Base-by-base conservation (phyloP, 257 asterid species). In the Solanum ahanhuiri region DNA sequence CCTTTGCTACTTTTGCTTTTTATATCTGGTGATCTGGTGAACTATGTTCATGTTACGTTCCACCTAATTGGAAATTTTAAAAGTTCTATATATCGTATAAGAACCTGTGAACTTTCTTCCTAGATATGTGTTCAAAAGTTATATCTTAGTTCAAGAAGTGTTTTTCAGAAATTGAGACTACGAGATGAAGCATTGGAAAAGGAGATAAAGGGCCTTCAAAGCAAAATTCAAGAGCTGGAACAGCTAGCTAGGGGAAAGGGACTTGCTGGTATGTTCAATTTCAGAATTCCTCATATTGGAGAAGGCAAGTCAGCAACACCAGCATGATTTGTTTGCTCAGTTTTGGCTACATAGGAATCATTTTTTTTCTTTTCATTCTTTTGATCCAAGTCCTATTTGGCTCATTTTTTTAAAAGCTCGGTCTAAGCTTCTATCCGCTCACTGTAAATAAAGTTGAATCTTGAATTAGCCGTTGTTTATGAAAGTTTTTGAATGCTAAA, bases 241-340 rank as follows among this genome's bases (percentile, higher is more conserved):
- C 88, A 86, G 83, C 89, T 89, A 28, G 94, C 92, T 34, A 89
- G 86, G 87, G 90, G 88, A 70, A 85, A 85, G 9, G 93, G 94
- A 71, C 93, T 91, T 54, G 63, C 88, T 41, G 92, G 94, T 81
- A 83, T 89, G 83, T 88, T 91, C 86, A 85, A 86, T 69, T 87
- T 86, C 76, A 89, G 88, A 83, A n/a, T 85, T 28, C 85, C 86
- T 70, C 87, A 81, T 11, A 71, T 84, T 83, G 86, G 87, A 60
- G 90, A 89, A 54, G 87, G 87, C 85, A 90, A 89, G 88, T 73
- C 88, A 48, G 82, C 60, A 22, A 72, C 85, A 51, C 63, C 88
- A 43, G 83, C 86, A 22, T 87, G 87, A 85, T 83, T 33, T 54
- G 14, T 66, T 76, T 87, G 82, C 67, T 45, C 37, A 14, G 15